phyloP scores from a whole-genome alignment of 2,329 filamentous ascomycete genomes.

The Pseudomassariella vexata region DNA sequence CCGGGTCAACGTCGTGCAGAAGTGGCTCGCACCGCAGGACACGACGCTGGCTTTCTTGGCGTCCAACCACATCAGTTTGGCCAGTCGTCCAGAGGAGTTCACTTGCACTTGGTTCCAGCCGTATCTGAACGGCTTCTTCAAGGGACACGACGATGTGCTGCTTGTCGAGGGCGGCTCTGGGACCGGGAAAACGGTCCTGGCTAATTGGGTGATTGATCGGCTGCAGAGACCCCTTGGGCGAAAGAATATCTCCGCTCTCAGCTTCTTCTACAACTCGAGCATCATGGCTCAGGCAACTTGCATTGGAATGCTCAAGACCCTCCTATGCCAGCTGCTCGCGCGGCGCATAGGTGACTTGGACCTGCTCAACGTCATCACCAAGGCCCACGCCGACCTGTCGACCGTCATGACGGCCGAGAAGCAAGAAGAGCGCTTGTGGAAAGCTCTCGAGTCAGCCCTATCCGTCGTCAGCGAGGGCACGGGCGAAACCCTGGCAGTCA shows the following conservation, averaged over 20 bases:
- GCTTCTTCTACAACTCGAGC: too few species aligned
- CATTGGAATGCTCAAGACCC: conserved; percentile 27
- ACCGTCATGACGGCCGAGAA: conserved; percentile 16
- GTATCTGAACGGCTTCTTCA: conserved; percentile 14
- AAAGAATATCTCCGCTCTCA: too few species aligned
- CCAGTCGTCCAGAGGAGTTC: conserved; percentile 16
- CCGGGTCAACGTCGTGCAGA: conserved; percentile 24
- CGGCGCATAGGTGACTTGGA: conserved; percentile 31
- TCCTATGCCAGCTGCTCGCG: conserved; percentile 29
- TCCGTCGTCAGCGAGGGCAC: too few species aligned
- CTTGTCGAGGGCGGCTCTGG: conserved; percentile 23
- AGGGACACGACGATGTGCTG: conserved; percentile 9
- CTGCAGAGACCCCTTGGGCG: too few species aligned
- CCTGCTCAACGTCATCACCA: conserved; percentile 26
- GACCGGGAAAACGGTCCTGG: conserved; percentile 30
- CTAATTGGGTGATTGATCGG: conserved; percentile 31
- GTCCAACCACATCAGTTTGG: conserved; percentile 9
- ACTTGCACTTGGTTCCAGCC: conserved; percentile 17
- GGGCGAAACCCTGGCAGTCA: too few species aligned
- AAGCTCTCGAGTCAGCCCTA: conserved; percentile 23
- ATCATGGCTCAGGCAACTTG: too few species aligned
- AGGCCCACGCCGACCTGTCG: too few species aligned
- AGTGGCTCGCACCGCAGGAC: conserved; percentile 22
- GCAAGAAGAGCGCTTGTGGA: conserved; percentile 30
- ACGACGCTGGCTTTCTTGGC: conserved; percentile 9